phyloP scores from a whole-genome alignment of 768 basidiomycete genomes.

The Collybia mongolica region DNA sequence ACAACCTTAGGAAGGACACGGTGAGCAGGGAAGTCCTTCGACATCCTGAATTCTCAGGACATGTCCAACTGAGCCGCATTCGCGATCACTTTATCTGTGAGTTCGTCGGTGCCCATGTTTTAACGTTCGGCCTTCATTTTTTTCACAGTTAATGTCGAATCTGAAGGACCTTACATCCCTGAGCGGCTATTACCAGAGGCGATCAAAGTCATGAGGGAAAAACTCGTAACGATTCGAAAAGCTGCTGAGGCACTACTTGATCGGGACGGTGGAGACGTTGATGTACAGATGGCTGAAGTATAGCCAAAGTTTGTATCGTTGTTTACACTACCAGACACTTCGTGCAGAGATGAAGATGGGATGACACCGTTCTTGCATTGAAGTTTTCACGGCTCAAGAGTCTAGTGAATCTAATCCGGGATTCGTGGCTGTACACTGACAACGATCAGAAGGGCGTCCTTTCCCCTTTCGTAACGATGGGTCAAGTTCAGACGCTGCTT shows the following conservation, averaged over 20 bases:
- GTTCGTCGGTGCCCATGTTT: not conserved
- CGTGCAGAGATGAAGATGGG: no score
- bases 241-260: conserved; percentile 60
- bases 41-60: conserved; percentile 85
- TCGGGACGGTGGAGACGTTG: conserved; percentile 33
- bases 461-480: no score
- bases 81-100: conserved; percentile 57
- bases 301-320: conserved; percentile 1
- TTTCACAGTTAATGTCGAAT: conserved; percentile 78
- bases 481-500: no score
- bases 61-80: conserved; percentile 80
- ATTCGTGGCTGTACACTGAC: no score
- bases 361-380: no score
- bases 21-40: conserved; percentile 92
- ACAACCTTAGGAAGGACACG: conserved; percentile 76
- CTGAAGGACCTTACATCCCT: conserved; percentile 85
- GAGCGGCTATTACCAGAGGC: conserved; percentile 81
- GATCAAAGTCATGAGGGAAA: conserved; percentile 77
- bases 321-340: no score
- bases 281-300: conserved; percentile 54
- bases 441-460: no score
- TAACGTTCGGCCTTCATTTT: not conserved
- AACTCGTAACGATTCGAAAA: conserved; percentile 58
- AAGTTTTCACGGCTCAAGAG: no score
- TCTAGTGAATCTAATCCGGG: no score